Evolutionary conservation across 305 asterid species (phyloP).

Genomic region (Solanum hybrid): DNA sequence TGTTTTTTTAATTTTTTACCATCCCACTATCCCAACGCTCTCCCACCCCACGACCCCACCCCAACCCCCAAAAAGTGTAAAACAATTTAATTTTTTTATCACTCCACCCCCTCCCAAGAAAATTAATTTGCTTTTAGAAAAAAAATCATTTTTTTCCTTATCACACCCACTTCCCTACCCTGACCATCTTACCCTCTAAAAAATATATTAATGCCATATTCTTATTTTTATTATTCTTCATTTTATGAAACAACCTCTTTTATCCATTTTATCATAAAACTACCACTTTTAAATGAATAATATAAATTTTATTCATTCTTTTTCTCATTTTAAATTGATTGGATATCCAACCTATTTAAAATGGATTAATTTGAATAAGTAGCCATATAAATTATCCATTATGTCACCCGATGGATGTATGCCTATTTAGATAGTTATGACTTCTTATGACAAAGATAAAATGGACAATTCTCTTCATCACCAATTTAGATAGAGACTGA

Average conservation of each 20-base stretch:
- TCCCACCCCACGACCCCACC: background rate
- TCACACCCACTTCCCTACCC: background rate
- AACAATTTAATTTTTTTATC: background rate
- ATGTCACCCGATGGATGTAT: background rate
- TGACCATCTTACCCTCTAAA: background rate
- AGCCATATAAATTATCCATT: too few relatives aligned
- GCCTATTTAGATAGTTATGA: background rate
- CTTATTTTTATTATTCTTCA: background rate
- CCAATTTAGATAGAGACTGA: background rate
- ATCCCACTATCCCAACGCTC: background rate
- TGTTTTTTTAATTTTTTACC: background rate
- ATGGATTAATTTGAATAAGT: background rate
- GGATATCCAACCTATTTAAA: background rate
- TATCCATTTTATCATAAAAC: background rate
- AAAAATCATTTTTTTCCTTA: background rate
- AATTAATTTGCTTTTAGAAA: background rate
- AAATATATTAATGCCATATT: background rate
- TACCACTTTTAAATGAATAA: background rate
- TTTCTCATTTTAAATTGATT: background rate
- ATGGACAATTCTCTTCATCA: background rate
- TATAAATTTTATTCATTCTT: too few relatives aligned
- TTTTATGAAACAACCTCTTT: background rate
- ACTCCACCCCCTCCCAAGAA: background rate
- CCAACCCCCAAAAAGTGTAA: background rate
- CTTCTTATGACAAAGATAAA: background rate